These are phyloP conservation scores for Kuraishia ogatae DNA, from an alignment of 805 yeast genomes.

Conservation along the genomic window DNA sequence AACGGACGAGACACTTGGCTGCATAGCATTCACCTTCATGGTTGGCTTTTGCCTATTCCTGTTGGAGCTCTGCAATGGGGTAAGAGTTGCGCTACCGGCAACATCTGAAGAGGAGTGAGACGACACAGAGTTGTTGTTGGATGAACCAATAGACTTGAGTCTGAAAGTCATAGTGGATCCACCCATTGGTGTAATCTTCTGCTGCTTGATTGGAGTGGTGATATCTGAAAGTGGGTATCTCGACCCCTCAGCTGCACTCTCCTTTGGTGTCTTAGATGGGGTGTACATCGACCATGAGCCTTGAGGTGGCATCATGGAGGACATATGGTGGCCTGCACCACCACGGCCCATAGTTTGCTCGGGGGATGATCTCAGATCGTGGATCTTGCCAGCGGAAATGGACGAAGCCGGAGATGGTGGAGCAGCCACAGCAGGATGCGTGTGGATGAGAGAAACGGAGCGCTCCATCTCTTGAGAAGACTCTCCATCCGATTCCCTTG, in stretches of 20 bases:
- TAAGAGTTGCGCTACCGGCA: neutral
- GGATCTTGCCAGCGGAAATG: neutral
- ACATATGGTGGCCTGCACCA: neutral
- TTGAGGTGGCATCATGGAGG: slow-evolving; percentile 3
- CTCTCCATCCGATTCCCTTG: slow-evolving; percentile 1
- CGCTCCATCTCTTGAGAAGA: neutral
- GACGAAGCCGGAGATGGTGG: neutral
- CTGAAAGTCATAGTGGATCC: slow-evolving; percentile 26
- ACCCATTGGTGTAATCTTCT: slow-evolving; percentile 2
- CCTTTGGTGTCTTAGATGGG: slow-evolving; percentile 2
- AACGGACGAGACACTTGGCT: slow-evolving; percentile 3
- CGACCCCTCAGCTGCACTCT: neutral
- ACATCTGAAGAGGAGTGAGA: neutral
- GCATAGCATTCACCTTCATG: slow-evolving; percentile 13
- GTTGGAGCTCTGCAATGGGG: slow-evolving; percentile 1
- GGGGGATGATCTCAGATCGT: slow-evolving; percentile 12
- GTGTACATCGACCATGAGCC: slow-evolving; percentile 8
- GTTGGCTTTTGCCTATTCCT: slow-evolving; percentile 21
- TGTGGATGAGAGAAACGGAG: neutral
- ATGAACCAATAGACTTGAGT: slow-evolving; percentile 12
- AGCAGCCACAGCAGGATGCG: neutral
- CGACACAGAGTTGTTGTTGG: neutral
- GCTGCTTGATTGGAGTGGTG: slow-evolving; percentile 7
- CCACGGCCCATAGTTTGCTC: slow-evolving; percentile 5
- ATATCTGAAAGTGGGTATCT: neutral